Evolutionary conservation across 2,329 filamentous ascomycete genomes (phyloP).

Genomic region (Nothopassalora personata): DNA sequence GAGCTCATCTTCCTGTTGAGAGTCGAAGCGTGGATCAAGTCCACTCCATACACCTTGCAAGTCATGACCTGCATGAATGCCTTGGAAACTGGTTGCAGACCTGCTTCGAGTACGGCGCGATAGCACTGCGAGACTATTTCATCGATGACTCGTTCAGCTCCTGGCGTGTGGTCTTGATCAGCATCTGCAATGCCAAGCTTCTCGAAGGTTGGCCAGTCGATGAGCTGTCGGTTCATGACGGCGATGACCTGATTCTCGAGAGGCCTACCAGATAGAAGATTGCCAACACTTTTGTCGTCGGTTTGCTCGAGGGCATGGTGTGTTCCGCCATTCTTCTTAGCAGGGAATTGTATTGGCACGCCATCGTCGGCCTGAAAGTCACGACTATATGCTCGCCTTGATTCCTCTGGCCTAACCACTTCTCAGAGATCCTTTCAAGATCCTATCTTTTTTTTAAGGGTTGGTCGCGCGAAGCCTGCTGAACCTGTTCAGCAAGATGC

Average conservation of each 20-base stretch:
- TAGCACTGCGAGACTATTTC: not conserved
- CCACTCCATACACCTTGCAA: not conserved
- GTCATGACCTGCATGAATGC: not conserved
- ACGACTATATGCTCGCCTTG: conserved; percentile 87
- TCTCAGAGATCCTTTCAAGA: no score
- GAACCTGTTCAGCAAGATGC: no score
- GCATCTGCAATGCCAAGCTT: not conserved
- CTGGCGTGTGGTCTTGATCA: not conserved
- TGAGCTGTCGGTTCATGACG: not conserved
- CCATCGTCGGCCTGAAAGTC: conserved; percentile 65
- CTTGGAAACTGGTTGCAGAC: not conserved
- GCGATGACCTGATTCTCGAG: no score
- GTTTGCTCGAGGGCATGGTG: no score
- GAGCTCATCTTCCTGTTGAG: not conserved
- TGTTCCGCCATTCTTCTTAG: no score
- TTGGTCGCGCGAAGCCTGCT: no score
- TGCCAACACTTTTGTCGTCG: no score
- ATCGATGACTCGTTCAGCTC: not conserved
- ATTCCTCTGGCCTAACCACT: conserved; percentile 71
- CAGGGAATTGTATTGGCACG: no score
- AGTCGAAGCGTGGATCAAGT: not conserved
- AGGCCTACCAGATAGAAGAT: no score
- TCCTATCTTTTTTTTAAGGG: no score
- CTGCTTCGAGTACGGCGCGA: not conserved
- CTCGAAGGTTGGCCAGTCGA: not conserved